Evolutionary conservation across 768 basidiomycete genomes (phyloP).

Genomic region (Boletus rubroflammeus): DNA sequence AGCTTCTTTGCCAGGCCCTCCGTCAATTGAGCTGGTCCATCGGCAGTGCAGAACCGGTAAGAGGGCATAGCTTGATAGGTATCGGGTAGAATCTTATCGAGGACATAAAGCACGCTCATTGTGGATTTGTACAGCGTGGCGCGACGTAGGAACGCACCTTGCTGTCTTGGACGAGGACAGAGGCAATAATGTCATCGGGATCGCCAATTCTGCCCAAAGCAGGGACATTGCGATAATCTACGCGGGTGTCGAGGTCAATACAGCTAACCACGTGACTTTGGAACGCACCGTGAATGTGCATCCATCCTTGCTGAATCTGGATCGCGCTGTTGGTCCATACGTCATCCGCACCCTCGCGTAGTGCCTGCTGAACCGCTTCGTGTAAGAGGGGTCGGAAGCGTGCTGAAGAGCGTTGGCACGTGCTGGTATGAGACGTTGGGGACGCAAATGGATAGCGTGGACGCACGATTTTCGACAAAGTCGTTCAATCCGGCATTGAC

Average conservation of each 20-base stretch:
- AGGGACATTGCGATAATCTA: slow-evolving; percentile 74
- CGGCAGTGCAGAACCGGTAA: slow-evolving; percentile 74
- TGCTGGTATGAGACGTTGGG: not conserved
- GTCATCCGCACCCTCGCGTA: slow-evolving; percentile 59
- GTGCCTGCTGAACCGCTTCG: slow-evolving; percentile 49
- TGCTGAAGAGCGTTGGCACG: slow-evolving; percentile 36
- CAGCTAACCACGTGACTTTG: not conserved
- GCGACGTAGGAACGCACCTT: slow-evolving; percentile 39
- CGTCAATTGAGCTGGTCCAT: slow-evolving; percentile 67
- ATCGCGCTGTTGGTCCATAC: slow-evolving; percentile 61
- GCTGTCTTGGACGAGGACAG: slow-evolving; percentile 68
- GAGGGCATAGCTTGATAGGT: slow-evolving; percentile 85
- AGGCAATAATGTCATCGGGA: slow-evolving; percentile 79
- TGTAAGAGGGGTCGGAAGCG: slow-evolving; percentile 61
- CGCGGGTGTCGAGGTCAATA: not conserved
- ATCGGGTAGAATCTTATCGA: slow-evolving; percentile 54
- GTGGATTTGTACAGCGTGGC: not conserved
- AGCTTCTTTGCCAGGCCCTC: slow-evolving; percentile 58
- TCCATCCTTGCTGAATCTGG: slow-evolving; percentile 75
- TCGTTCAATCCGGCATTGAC: slow-evolving; percentile 59
- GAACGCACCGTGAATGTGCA: slow-evolving; percentile 67
- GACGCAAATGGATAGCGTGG: not conserved
- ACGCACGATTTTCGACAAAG: slow-evolving; percentile 69
- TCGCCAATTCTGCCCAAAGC: slow-evolving; percentile 73
- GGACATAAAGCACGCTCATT: not conserved